These are phyloP conservation scores for Ceratocystis albifundus DNA, from an alignment of 2,329 filamentous ascomycete genomes.

Conservation along the genomic window DNA sequence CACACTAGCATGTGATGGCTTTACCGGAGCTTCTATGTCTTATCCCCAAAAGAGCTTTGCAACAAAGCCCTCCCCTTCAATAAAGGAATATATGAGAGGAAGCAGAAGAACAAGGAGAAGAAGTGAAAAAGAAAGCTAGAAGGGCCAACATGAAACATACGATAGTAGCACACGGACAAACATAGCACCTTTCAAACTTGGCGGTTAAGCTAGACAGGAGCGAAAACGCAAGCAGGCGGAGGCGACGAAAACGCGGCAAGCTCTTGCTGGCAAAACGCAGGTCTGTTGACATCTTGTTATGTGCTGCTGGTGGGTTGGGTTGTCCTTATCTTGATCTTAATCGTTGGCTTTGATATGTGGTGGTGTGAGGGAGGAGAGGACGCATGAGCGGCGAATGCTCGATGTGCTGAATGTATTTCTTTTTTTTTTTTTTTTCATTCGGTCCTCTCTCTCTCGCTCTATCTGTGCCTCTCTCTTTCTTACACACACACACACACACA, in stretches of 20 bases:
- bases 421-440: not conserved
- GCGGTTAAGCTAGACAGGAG: not conserved
- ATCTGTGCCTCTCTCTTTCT: not conserved
- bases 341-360: not conserved
- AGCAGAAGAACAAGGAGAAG: not conserved
- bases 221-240: not conserved
- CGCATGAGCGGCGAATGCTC: too few species aligned
- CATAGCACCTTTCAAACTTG: not conserved
- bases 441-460: not conserved
- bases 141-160: slow-evolving; percentile 8
- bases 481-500: not conserved
- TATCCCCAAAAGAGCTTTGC: not conserved
- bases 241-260: not conserved
- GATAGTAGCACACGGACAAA: slow-evolving; percentile 12
- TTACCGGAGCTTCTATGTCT: not conserved
- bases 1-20: slow-evolving; percentile 10
- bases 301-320: too few species aligned
- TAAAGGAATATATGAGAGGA: not conserved
- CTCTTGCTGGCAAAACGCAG: not conserved
- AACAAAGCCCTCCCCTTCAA: not conserved
- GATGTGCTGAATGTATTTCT: not conserved
- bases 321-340: not conserved
- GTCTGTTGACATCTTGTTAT: not conserved
- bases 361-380: not conserved
- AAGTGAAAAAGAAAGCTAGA: not conserved